Base-by-base conservation (phyloP, 805 yeast genomes). In the Candida glaebosa region DNA sequence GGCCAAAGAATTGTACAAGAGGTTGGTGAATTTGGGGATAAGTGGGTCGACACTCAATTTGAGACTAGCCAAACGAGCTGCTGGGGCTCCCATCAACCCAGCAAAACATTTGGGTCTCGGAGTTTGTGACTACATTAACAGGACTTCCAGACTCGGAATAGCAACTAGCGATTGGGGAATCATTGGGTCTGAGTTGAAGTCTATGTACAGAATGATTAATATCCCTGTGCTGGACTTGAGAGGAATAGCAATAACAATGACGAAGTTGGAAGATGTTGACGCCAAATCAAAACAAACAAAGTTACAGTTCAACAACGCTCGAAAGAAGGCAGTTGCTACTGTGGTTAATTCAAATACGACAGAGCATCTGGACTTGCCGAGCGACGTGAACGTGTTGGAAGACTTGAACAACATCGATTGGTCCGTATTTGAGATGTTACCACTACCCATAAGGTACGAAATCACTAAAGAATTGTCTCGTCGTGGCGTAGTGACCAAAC, bases 71-170 rank as follows among this genome's bases (percentile, higher is more conserved):
- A 69, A 71, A 41, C 65, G 95, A 35, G 78, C 84, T 2, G 63
- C 67, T 2, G 73, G 69, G 42, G 95, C 95, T 0, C 90, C 95
- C 0, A 57, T 82, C 2, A 78, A 79, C 15, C 87, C 97, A 0
- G 75, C 84, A 1, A 93, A 91, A 54, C 82, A 67, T 58, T 48
- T 93, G 53, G 99, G 99, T 0, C 79, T 84, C 79, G 98, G 99
- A 0, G 57, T 57, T 10, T 87, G 96, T 60, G 87, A 82, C 38
- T 66, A 82, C 25, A 62, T 73, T 9, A 78, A 81, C 33, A 81
- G 79, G 49, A 68, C 82, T 8, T 65, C 83, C 2, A 68, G 68
- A 25, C 54, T 91, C 10, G 88, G 89, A 0, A 57, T 76, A 1
- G 71, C 83, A 2, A 79, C 89, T 1, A 69, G 76, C 51, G 82